A percentile compares a stretch with the other conserved stretches of the same genome.
Conservation (phyloP, 2,329 filamentous ascomycete genomes). For the Beauveria sp. region DNA sequence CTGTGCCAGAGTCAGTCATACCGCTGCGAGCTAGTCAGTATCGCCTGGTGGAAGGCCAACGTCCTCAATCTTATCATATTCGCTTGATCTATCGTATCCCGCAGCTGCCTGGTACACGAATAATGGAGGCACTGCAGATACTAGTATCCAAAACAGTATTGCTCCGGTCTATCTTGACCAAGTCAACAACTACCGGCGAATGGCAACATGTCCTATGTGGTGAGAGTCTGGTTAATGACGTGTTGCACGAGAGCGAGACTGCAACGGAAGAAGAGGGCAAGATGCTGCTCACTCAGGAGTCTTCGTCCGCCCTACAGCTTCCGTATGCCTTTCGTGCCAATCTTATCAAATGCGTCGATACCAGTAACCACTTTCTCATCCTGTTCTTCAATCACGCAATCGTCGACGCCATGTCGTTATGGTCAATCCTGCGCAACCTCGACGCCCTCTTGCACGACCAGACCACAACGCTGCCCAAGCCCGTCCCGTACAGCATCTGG, state of each 20-base stretch:
- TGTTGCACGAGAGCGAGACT: constrained; percentile 20
- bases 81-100: constrained; percentile 25
- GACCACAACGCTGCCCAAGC: constrained; percentile 11
- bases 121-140: constrained; percentile 7
- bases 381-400: constrained; percentile 28
- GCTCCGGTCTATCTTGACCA: not conserved
- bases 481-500: constrained; percentile 25
- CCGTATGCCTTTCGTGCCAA: constrained; percentile 25
- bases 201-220: not conserved
- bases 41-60: constrained; percentile 22
- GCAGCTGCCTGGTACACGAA: not conserved
- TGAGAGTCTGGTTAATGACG: constrained; percentile 17
- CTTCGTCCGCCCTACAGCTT: constrained; percentile 9
- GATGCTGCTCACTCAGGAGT: constrained; percentile 14
- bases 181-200: not conserved
- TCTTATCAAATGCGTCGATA: constrained; percentile 17
- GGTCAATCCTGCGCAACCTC: constrained; percentile 26
- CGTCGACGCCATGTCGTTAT: constrained; percentile 27
- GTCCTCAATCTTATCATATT: constrained; percentile 28
- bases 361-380: constrained; percentile 17
- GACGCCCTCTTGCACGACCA: constrained; percentile 21
- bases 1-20: constrained; percentile 12
- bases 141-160: constrained; percentile 13
- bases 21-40: constrained; percentile 23
- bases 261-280: constrained; percentile 18